Percentiles rank a stretch among this genome's conserved stretches.
phyloP scores from a whole-genome alignment of 306 rosid species.

The Ammopiptanthus mongolicus region DNA sequence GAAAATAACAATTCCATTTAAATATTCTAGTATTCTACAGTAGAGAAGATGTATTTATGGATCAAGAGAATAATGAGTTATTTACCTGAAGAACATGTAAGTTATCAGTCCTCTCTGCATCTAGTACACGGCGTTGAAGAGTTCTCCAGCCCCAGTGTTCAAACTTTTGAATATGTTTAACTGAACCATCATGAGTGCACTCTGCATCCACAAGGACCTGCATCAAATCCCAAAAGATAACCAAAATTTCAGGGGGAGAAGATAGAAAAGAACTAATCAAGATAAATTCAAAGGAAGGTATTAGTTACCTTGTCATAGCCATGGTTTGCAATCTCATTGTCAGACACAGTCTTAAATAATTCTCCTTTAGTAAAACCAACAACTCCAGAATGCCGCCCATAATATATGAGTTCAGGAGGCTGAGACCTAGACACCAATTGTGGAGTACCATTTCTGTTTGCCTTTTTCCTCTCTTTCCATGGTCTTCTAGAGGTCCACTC shows the following conservation, averaged over 20 bases:
- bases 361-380: conserved; percentile 62
- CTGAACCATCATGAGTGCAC: conserved; percentile 97
- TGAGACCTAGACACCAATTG: conserved; percentile 35
- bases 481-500: conserved; percentile 85
- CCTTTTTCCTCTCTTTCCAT: conserved; percentile 81
- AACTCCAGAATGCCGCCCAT: conserved; percentile 73
- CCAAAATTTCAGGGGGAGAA: conserved; percentile 3
- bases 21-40: neutral
- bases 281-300: conserved; percentile 1
- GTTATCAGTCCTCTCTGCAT: conserved; percentile 77
- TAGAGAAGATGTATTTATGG: neutral
- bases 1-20: neutral
- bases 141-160: conserved; percentile 95
- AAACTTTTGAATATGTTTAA: conserved; percentile 85
- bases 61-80: conserved; percentile 11
- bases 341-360: conserved; percentile 37
- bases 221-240: conserved; percentile 19
- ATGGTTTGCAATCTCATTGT: conserved; percentile 36
- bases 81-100: conserved; percentile 70
- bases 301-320: conserved; percentile 78
- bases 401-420: conserved; percentile 77
- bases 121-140: conserved; percentile 68
- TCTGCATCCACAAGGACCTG: conserved; percentile 98
- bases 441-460: conserved; percentile 30
- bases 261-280: neutral